These are phyloP conservation scores for Fusarium caatingaense DNA, from an alignment of 2,329 filamentous ascomycete genomes.

Conservation along the genomic window DNA sequence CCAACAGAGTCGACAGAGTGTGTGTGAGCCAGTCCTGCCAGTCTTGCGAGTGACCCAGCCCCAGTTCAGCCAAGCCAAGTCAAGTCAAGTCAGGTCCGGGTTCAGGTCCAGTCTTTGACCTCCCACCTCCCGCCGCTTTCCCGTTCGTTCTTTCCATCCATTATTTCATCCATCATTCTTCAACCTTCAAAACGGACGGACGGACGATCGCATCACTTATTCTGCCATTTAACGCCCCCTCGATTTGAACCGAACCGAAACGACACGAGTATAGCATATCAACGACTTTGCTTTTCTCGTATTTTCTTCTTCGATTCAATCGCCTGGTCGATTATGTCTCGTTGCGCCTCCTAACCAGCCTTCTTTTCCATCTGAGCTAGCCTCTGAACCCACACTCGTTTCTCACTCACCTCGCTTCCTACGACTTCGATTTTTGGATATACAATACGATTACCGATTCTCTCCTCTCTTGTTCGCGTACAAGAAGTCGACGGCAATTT, in stretches of 20 bases:
- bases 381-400: slow-evolving; percentile 60
- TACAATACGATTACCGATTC: not conserved
- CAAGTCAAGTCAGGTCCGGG: not conserved
- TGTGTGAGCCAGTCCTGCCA: slow-evolving; percentile 4
- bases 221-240: slow-evolving; percentile 21
- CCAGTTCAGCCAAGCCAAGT: not conserved
- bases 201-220: slow-evolving; percentile 37
- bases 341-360: slow-evolving; percentile 48
- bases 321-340: slow-evolving; percentile 53
- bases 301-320: slow-evolving; percentile 35
- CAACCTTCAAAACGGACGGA: slow-evolving; percentile 6
- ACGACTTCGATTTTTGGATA: slow-evolving; percentile 21
- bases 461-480: slow-evolving; percentile 2
- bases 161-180: slow-evolving; percentile 45
- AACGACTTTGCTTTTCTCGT: slow-evolving; percentile 34
- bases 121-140: slow-evolving; percentile 35
- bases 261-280: slow-evolving; percentile 16
- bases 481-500: slow-evolving; percentile 10
- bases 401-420: slow-evolving; percentile 36
- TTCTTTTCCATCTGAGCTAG: slow-evolving; percentile 57
- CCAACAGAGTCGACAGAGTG: slow-evolving; percentile 19
- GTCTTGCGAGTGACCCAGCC: slow-evolving; percentile 2
- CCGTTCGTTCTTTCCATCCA: slow-evolving; percentile 30
- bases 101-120: slow-evolving; percentile 37
- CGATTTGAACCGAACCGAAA: slow-evolving; percentile 30